A percentile compares a stretch with the other conserved stretches of the same genome.
phyloP scores from a whole-genome alignment of 352 stramenopile species.

The Elongisporangium undulatum region DNA sequence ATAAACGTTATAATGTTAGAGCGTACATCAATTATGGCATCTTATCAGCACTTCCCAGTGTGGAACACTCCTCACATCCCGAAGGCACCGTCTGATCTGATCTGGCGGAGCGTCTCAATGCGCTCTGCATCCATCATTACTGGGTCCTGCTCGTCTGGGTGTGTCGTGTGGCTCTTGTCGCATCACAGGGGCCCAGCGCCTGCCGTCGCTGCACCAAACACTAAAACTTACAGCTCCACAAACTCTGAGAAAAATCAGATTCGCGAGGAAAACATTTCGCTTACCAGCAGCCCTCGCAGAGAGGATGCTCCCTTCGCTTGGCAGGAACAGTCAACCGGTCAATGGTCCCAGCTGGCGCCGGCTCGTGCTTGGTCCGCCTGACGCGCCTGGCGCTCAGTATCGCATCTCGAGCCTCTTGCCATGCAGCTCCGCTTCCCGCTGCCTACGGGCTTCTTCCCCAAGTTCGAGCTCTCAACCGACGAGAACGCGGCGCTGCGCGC shows the following conservation, averaged over 20 bases:
- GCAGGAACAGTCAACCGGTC: background rate
- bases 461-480: conserved; percentile 56
- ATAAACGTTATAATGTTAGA: background rate
- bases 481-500: conserved; percentile 47
- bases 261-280: background rate
- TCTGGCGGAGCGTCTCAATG: too few relatives aligned
- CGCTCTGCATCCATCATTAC: too few relatives aligned
- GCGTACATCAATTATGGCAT: background rate
- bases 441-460: conserved; percentile 62
- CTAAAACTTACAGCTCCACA: too few relatives aligned
- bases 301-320: background rate
- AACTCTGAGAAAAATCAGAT: background rate
- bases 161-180: background rate
- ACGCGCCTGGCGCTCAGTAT: background rate
- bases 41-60: too few relatives aligned
- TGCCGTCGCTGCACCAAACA: too few relatives aligned
- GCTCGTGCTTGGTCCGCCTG: background rate
- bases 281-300: background rate
- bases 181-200: too few relatives aligned
- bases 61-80: too few relatives aligned
- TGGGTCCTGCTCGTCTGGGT: too few relatives aligned
- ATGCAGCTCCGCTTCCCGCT: conserved; percentile 77
- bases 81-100: too few relatives aligned
- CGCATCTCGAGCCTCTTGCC: background rate
- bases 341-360: too few relatives aligned